These are phyloP conservation scores for Lolium rigidum DNA, from an alignment of 176 grass and related monocot genomes.

Conservation along the genomic window DNA sequence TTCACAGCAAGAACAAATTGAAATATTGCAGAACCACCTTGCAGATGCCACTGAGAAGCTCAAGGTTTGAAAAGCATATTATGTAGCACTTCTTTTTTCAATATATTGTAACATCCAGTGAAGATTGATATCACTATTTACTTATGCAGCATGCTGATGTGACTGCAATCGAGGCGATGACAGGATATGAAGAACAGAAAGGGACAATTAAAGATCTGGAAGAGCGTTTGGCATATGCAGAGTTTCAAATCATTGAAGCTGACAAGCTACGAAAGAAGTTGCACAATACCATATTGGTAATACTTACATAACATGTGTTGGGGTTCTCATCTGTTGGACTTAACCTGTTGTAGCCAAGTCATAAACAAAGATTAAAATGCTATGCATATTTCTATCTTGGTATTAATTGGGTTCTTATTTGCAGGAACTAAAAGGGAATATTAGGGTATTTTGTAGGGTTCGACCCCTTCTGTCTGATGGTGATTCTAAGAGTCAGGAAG, in stretches of 20 bases:
- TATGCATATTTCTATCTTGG: not conserved
- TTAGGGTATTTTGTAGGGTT: constrained; percentile 95
- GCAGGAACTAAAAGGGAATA: constrained; percentile 97
- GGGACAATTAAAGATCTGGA: constrained; percentile 68
- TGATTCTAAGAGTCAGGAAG: constrained; percentile 56
- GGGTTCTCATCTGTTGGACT: not conserved
- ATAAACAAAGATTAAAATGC: not conserved
- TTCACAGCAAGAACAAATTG: constrained; percentile 65
- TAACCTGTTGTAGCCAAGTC: not conserved
- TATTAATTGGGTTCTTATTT: constrained; percentile 25
- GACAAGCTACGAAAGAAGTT: constrained; percentile 85
- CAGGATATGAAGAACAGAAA: constrained; percentile 73
- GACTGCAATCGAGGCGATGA: constrained; percentile 64
- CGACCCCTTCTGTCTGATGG: constrained; percentile 61
- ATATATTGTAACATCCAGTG: not conserved
- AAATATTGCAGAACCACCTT: constrained; percentile 61
- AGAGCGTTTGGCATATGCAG: constrained; percentile 72
- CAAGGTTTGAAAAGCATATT: constrained; percentile 53
- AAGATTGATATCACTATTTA: constrained; percentile 11
- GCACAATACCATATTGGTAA: constrained; percentile 97
- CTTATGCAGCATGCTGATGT: constrained; percentile 80
- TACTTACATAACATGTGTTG: too few relatives aligned
- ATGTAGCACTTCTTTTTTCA: not conserved
- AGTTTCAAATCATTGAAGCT: constrained; percentile 82
- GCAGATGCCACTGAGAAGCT: constrained; percentile 62